These are phyloP conservation scores for Aphanomyces cochlioides DNA, from an alignment of 352 stramenopile species.

Conservation along the genomic window DNA sequence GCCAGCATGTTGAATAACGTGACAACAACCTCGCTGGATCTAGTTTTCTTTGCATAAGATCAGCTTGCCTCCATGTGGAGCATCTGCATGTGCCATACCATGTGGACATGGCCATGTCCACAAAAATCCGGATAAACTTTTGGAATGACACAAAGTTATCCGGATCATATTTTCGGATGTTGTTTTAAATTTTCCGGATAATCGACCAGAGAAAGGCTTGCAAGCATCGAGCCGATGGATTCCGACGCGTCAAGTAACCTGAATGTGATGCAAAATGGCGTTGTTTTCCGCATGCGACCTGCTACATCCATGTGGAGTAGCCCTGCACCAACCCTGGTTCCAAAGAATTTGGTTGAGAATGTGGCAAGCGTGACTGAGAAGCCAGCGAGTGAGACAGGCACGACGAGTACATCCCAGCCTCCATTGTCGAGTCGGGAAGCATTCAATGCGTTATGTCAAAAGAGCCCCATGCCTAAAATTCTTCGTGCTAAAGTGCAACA, in stretches of 20 bases:
- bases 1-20: too few relatives aligned
- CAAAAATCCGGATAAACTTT: too few relatives aligned
- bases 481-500: neutral
- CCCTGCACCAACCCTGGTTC: neutral
- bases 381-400: neutral
- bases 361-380: neutral
- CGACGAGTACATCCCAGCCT: neutral
- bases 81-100: too few relatives aligned
- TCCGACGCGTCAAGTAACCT: neutral
- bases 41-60: too few relatives aligned
- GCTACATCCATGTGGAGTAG: slow-evolving; percentile 5
- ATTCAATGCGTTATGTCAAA: slow-evolving; percentile 14
- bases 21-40: too few relatives aligned
- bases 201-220: too few relatives aligned
- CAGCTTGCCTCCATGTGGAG: too few relatives aligned
- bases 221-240: neutral
- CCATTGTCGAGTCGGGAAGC: slow-evolving; percentile 1
- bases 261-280: neutral
- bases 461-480: slow-evolving; percentile 9
- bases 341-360: slow-evolving; percentile 1
- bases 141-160: too few relatives aligned
- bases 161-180: too few relatives aligned
- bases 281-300: slow-evolving; percentile 8
- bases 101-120: too few relatives aligned
- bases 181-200: too few relatives aligned